Percentiles rank a stretch among this genome's conserved stretches.
These are phyloP conservation scores for Catharanthus roseus DNA, from an alignment of 257 asterid species.

Conservation along the genomic window DNA sequence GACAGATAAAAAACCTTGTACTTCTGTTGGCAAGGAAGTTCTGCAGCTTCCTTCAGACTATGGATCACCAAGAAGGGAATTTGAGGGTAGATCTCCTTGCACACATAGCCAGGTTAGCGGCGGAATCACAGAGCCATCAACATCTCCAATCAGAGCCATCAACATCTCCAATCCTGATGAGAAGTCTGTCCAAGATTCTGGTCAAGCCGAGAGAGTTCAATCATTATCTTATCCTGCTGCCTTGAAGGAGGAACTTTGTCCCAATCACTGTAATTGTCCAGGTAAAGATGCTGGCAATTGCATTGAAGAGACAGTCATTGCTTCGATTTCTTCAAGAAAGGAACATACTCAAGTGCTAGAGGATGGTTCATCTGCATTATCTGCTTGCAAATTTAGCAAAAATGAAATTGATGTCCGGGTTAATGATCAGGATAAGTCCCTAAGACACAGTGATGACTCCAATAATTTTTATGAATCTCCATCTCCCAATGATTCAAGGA, in stretches of 20 bases:
- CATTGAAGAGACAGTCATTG: conserved; percentile 31
- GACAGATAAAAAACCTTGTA: conserved; percentile 14
- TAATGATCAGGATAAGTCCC: conserved; percentile 28
- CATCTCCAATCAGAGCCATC: conserved; percentile 18
- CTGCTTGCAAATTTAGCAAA: conserved; percentile 31
- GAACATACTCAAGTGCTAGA: conserved; percentile 31
- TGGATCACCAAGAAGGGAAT: conserved; percentile 14
- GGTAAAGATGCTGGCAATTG: conserved; percentile 25
- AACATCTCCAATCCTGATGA: conserved; percentile 26
- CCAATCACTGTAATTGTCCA: conserved; percentile 25
- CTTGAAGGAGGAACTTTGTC: conserved; percentile 25
- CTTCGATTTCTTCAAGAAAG: conserved; percentile 46
- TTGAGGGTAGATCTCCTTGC: conserved; percentile 15
- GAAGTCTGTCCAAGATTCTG: conserved; percentile 21
- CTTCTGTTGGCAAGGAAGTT: conserved; percentile 10
- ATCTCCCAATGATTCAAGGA: conserved; percentile 10
- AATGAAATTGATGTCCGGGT: conserved; percentile 29
- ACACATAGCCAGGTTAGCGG: not conserved
- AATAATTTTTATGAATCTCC: conserved; percentile 13
- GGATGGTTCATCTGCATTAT: conserved; percentile 31
- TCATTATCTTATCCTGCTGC: conserved; percentile 20
- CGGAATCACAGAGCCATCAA: conserved; percentile 24
- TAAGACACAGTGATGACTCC: conserved; percentile 21
- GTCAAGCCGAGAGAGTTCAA: conserved; percentile 18
- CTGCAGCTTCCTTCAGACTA: conserved; percentile 12